Conservation (phyloP, 148 eudicot genomes). For the Silene uniflora region DNA sequence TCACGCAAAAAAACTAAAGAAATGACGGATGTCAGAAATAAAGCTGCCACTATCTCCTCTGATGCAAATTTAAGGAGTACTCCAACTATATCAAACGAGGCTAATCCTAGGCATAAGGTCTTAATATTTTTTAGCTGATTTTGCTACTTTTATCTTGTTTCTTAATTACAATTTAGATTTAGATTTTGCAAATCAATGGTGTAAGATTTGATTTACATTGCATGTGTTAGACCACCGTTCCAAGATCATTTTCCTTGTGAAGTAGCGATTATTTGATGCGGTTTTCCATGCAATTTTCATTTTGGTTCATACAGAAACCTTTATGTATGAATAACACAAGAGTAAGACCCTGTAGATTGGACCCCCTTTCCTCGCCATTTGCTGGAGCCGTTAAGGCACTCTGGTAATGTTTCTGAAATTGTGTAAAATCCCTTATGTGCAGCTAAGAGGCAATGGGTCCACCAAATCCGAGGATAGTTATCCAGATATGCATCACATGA, state of each 20-base stretch:
- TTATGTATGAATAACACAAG: not conserved
- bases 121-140: slow-evolving; percentile 11
- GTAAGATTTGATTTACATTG: not conserved
- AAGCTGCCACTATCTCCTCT: slow-evolving; percentile 20
- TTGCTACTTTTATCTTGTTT: not conserved
- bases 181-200: not conserved
- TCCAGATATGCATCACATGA: slow-evolving; percentile 25
- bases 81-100: slow-evolving; percentile 27
- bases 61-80: slow-evolving; percentile 32
- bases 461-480: slow-evolving; percentile 31
- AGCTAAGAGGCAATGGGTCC: slow-evolving; percentile 41
- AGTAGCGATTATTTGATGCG: not conserved
- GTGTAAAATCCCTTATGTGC: slow-evolving; percentile 28
- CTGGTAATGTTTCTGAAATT: not conserved
- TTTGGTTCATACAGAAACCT: not conserved
- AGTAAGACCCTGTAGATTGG: not conserved
- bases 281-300: not conserved
- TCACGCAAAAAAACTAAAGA: slow-evolving; percentile 44
- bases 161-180: slow-evolving; percentile 12
- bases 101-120: slow-evolving; percentile 47
- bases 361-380: not conserved
- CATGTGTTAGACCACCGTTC: not conserved
- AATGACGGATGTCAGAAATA: slow-evolving; percentile 34
- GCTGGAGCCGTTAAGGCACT: not conserved
- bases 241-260: not conserved